Evolutionary conservation across 1,139 yeast genomes (phyloP).

Genomic region (Suhomyces yuchorum): DNA sequence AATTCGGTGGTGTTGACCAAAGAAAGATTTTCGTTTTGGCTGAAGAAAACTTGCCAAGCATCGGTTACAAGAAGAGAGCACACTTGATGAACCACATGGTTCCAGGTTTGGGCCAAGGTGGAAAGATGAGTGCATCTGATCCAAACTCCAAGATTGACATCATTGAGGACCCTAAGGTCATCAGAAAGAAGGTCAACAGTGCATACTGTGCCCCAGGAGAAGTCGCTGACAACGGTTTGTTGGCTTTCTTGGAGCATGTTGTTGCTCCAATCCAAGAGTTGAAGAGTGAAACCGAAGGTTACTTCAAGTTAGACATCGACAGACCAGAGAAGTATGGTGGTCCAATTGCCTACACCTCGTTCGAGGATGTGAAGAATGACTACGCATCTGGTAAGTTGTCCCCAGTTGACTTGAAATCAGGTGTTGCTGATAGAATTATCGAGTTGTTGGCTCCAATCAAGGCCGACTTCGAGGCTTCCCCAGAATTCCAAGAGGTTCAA

Average conservation of each 20-base stretch:
- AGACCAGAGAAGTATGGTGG: constrained; percentile 99
- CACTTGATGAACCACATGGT: constrained; percentile 99
- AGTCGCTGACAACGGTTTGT: constrained; percentile 84
- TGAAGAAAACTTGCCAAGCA: constrained; percentile 82
- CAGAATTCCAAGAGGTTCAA: constrained; percentile 76
- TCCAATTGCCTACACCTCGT: constrained; percentile 67
- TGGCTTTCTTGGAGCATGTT: constrained; percentile 83
- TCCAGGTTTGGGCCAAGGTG: constrained; percentile 96
- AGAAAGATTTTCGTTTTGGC: constrained; percentile 97
- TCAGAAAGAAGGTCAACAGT: constrained; percentile 85
- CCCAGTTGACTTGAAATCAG: constrained; percentile 92
- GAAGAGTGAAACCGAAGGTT: constrained; percentile 53
- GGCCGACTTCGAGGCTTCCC: constrained; percentile 58
- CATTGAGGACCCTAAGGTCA: constrained; percentile 82
- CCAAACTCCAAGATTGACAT: constrained; percentile 96
- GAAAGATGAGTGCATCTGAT: constrained; percentile 98
- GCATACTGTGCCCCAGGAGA: constrained; percentile 98
- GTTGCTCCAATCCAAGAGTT: constrained; percentile 84
- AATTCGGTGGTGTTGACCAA: constrained; percentile 99
- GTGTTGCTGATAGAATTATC: constrained; percentile 84
- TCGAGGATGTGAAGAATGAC: constrained; percentile 72
- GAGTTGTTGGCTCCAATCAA: constrained; percentile 82
- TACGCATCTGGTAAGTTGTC: constrained; percentile 72
- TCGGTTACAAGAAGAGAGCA: constrained; percentile 96
- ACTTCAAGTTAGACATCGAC: constrained; percentile 68